Percentiles rank a stretch among this genome's conserved stretches.
Conservation (phyloP, 257 asterid species). For the Solanum bukasovii region DNA sequence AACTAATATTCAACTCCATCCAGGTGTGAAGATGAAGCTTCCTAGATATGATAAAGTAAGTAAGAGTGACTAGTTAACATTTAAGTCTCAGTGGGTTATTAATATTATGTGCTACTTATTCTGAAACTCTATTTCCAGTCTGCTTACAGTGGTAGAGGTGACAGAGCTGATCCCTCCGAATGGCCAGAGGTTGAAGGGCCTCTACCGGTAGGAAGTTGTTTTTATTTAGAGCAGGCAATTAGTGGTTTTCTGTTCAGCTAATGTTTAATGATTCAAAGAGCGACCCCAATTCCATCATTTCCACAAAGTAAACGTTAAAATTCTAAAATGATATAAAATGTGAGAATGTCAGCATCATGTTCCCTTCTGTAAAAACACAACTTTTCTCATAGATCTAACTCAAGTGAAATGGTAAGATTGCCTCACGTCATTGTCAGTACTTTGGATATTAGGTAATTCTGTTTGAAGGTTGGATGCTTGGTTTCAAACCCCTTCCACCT, state of each 20-base stretch:
- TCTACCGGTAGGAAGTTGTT: conserved; percentile 44
- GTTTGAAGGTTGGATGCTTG: conserved; percentile 99
- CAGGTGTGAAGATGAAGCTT: conserved; percentile 79
- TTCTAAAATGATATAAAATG: neutral
- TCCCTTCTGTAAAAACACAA: neutral
- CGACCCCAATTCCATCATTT: neutral
- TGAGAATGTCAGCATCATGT: neutral
- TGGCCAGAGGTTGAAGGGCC: conserved; percentile 99
- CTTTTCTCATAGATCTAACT: neutral
- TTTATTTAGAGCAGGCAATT: neutral
- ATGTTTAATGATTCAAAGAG: neutral
- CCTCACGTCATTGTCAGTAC: neutral
- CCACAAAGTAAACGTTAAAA: neutral
- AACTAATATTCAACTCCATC: neutral
- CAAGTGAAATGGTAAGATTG: neutral
- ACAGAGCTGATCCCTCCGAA: conserved; percentile 78
- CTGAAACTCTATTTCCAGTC: conserved; percentile 45
- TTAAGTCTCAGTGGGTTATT: conserved; percentile 12
- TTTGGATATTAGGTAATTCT: conserved; percentile 52
- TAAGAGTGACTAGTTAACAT: neutral
- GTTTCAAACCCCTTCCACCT: conserved; percentile 77
- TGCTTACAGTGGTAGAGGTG: conserved; percentile 86
- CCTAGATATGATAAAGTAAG: conserved; percentile 92
- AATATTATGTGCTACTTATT: conserved; percentile 10
- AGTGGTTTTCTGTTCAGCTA: neutral